Base-by-base conservation (phyloP, 345 rosid species). In the Eucalyptus shirleyi region DNA sequence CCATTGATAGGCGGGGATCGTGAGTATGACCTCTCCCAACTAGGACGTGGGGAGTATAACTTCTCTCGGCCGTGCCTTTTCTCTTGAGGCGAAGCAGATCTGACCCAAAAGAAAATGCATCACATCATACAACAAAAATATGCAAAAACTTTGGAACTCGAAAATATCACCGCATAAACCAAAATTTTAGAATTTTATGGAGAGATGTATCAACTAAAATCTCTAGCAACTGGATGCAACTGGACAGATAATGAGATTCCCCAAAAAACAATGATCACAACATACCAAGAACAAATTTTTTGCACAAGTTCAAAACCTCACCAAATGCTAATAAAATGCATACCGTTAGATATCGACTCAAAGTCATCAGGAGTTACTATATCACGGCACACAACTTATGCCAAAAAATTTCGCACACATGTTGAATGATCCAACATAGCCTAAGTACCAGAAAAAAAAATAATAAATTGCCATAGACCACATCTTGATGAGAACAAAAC, bases 21-120 rank as follows among this genome's bases (percentile, higher is more conserved):
- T 28, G 98, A 97, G 92, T 93, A 94, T 59, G 98, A 94, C 89
- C 93, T 92, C 89, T 92, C 97, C 72, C 93, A 93, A 87, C 90
- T 88, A 3, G 65, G 91, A 45, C 69, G 50, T 32, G 93, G 92
- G 8, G 92, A 91, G 87, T 90, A 91, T 26, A 93, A 89, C 91
- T 92, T 89, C 92, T 91, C 87, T 69, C 90, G 81, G 44, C 91
- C 86, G 47, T 92, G 90, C 88, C 92, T 92, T 72, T 91, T 94
- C 88, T 92, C 94, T 83, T 92, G 93, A 30, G 99, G 99, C 44
- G 98, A 95, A 45, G 91, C 87, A 30, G 99, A 96, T 92, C 99
- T 98, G 88, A 32, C 88, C 34, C 55, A 0, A 2, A 55, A 55
- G 17, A 55, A 72, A 34, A 72, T 72, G 82, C 82, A 37, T 34